These are phyloP conservation scores for Talaromyces pinophilus DNA, from an alignment of 2,329 filamentous ascomycete genomes.

Conservation along the genomic window DNA sequence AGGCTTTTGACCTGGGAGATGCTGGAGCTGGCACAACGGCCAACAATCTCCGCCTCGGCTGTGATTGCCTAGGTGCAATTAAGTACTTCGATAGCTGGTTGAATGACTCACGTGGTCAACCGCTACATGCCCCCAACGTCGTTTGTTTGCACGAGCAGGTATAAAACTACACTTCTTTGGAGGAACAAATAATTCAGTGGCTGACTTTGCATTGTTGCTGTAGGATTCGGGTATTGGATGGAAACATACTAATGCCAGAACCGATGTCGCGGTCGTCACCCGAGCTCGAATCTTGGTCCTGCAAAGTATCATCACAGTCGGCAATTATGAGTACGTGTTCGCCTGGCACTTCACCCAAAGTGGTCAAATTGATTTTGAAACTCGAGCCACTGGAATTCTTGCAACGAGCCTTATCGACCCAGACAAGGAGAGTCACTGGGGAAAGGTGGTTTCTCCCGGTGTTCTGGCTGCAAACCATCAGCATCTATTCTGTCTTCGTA, in stretches of 20 bases:
- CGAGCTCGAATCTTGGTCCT: constrained; percentile 64
- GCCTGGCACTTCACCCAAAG: constrained; percentile 55
- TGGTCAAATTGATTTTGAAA: constrained; percentile 63
- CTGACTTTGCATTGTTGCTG: no score
- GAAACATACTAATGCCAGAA: constrained; percentile 65
- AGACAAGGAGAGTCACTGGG: no score
- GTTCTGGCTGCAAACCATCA: no score
- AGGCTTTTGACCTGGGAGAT: constrained; percentile 69
- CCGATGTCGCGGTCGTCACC: constrained; percentile 44
- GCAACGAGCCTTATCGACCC: constrained; percentile 57
- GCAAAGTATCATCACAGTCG: constrained; percentile 68
- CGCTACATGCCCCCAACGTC: no score
- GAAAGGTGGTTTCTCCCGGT: no score
- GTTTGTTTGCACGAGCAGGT: no score
- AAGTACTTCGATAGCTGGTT: constrained; percentile 35
- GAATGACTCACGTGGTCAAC: no score
- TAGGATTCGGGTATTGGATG: constrained; percentile 58
- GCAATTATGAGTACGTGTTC: constrained; percentile 71
- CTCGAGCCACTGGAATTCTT: constrained; percentile 67
- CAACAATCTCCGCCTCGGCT: constrained; percentile 67
- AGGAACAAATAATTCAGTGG: no score
- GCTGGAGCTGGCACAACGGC: constrained; percentile 62
- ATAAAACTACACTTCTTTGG: no score
- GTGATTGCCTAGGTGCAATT: constrained; percentile 67
- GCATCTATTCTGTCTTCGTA: no score